phyloP scores from a whole-genome alignment of 1,284 basidiomycete genomes.

The Pseudozyma sp. region DNA sequence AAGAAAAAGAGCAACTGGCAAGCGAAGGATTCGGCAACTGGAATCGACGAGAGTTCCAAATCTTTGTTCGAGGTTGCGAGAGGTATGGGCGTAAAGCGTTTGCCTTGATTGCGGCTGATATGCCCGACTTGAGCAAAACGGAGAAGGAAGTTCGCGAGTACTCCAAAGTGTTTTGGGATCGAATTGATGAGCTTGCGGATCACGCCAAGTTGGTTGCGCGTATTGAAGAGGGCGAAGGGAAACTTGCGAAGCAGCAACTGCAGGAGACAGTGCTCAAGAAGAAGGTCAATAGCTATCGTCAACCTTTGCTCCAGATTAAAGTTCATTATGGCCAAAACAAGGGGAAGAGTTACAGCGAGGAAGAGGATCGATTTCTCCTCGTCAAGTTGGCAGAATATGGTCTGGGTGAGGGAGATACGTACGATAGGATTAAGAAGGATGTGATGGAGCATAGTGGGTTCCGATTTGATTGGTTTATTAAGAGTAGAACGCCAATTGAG shows the following conservation, averaged over 20 bases:
- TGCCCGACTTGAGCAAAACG: slow-evolving; percentile 76
- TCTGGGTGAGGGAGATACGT: slow-evolving; percentile 89
- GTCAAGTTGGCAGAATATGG: slow-evolving; percentile 92
- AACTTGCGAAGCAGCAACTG: slow-evolving; percentile 58
- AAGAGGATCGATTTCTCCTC: slow-evolving; percentile 95
- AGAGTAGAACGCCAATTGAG: slow-evolving; percentile 91
- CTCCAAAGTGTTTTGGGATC: slow-evolving; percentile 86
- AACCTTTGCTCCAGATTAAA: slow-evolving; percentile 63
- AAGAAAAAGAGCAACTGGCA: slow-evolving; percentile 76
- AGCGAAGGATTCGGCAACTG: slow-evolving; percentile 60
- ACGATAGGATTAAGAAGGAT: slow-evolving; percentile 95
- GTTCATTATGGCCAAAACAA: slow-evolving; percentile 72
- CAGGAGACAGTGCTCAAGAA: slow-evolving; percentile 57
- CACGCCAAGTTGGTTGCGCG: slow-evolving; percentile 56
- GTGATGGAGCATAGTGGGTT: slow-evolving; percentile 96
- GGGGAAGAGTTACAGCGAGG: slow-evolving; percentile 92
- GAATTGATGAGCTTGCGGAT: slow-evolving; percentile 81
- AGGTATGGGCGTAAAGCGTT: slow-evolving; percentile 84
- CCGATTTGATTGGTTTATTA: slow-evolving; percentile 95
- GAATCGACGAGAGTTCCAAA: slow-evolving; percentile 90
- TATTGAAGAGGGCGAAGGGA: slow-evolving; percentile 66
- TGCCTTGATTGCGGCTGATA: slow-evolving; percentile 83
- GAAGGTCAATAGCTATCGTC: slow-evolving; percentile 49
- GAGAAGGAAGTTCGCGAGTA: slow-evolving; percentile 84
- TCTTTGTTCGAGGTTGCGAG: slow-evolving; percentile 86